Base-by-base conservation (phyloP, 164 flowering plant species). In the Nymphaea colorata region DNA sequence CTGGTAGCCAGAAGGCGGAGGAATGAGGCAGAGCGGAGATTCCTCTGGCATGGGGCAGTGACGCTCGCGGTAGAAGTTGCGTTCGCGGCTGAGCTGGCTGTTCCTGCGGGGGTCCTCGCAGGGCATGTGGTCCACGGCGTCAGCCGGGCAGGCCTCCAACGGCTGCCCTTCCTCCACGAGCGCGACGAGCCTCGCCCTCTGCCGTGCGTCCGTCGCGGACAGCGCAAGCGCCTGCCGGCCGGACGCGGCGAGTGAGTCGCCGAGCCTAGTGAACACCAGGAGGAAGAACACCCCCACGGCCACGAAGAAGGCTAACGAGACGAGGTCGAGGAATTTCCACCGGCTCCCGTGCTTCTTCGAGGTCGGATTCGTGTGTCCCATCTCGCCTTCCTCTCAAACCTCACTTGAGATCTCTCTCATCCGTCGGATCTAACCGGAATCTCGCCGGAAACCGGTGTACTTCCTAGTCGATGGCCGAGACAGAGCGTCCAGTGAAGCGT, bases 71-170 rank as follows among this genome's bases (percentile, higher is more conserved):
- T 94, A 88, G 69, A 73, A 94, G 71, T 94, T 94, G 97, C 91
- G 91, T 43, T 88, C 95, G 57, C 96, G 74, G 41, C 96, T 90
- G 25, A 94, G 83, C 87, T 87, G 89, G 66, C 91, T 86, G 69
- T 84, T 91, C 73, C 88, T 75, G 74, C 89, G 73, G 3, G 98
- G 99, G 79, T 94, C 96, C 75, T 91, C 99, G 60, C 99, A 91
- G 0, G 99, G 99, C 99, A 94, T 87, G 77, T 90, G 85, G 70
- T 91, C 96, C n/a, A 84, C 92, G 41, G 77, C 77, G 2, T 86
- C 96, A 3, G 82, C 82, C 0, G 89, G 78, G 68, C 98, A 94
- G 2, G 82, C 72, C 4, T 87, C 96, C 43, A 94, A 80, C 5
- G 55, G 77, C 41, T 75, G 67, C 2, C 87, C 90, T 0, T 76